phyloP scores from a whole-genome alignment of 108 stramenopile genomes.

The Schizochytrium sp. region DNA sequence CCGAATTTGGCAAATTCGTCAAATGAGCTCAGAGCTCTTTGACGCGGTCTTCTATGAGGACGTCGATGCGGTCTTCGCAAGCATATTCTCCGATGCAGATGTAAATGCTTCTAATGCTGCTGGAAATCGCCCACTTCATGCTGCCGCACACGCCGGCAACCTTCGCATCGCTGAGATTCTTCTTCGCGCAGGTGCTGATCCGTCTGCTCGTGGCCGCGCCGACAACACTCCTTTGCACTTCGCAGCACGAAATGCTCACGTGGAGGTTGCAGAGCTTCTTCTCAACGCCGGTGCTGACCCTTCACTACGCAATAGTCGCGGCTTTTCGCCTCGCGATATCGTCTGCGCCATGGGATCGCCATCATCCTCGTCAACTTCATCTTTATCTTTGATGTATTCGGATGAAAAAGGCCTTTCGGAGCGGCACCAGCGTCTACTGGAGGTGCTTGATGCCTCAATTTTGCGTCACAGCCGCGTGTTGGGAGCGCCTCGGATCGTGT shows the following conservation, averaged over 20 bases:
- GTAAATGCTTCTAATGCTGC: constrained; percentile 22
- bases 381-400: neutral
- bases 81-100: constrained; percentile 6
- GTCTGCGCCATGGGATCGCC: neutral
- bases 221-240: constrained; percentile 54
- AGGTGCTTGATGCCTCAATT: neutral
- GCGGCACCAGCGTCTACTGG: neutral
- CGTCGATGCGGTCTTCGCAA: constrained; percentile 1
- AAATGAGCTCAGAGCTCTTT: neutral
- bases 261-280: neutral
- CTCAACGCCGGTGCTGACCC: constrained; percentile 50
- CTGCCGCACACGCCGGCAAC: constrained; percentile 30
- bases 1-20: too few relatives aligned
- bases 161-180: neutral
- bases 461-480: neutral
- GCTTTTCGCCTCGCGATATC: constrained; percentile 8
- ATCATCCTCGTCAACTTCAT: neutral
- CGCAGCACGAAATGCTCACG: neutral
- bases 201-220: constrained; percentile 11
- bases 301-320: neutral
- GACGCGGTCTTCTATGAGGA: constrained; percentile 18
- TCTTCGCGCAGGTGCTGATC: constrained; percentile 40
- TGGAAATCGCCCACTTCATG: constrained; percentile 32
- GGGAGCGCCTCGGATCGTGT: neutral
- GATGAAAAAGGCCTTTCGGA: neutral